phyloP scores from a whole-genome alignment of 306 rosid genomes.

The Adenanthera pavonina region DNA sequence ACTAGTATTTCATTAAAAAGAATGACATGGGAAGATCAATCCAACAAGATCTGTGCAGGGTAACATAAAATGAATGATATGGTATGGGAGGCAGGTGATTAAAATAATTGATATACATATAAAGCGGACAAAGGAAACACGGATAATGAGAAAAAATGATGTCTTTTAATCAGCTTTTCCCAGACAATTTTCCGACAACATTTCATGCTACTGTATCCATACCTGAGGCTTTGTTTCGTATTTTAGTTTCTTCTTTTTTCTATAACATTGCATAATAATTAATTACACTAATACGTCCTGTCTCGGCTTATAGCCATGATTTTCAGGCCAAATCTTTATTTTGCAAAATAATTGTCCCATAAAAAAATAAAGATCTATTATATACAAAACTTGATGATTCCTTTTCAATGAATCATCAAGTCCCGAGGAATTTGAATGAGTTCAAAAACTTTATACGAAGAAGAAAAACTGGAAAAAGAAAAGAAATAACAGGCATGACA shows the following conservation, averaged over 20 bases:
- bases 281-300: no score
- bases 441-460: neutral
- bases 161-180: slow-evolving; percentile 41
- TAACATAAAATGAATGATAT: slow-evolving; percentile 19
- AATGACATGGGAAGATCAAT: no score
- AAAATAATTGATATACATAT: slow-evolving; percentile 22
- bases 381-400: neutral
- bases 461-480: neutral
- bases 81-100: slow-evolving; percentile 24
- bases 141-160: slow-evolving; percentile 43
- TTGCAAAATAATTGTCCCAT: no score
- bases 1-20: no score
- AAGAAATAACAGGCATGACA: neutral
- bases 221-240: slow-evolving; percentile 37
- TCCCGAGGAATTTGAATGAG: neutral
- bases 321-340: no score
- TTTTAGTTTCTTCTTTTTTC: neutral
- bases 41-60: neutral
- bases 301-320: no score
- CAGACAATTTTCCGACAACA: slow-evolving; percentile 53
- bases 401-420: neutral
- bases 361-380: no score
- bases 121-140: slow-evolving; percentile 48
- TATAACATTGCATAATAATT: neutral
- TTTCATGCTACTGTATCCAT: slow-evolving; percentile 31